A percentile compares a stretch with the other conserved stretches of the same genome.
Evolutionary conservation across 2,329 filamentous ascomycete species (phyloP).

Genomic region (Neonectria neomacrospora): DNA sequence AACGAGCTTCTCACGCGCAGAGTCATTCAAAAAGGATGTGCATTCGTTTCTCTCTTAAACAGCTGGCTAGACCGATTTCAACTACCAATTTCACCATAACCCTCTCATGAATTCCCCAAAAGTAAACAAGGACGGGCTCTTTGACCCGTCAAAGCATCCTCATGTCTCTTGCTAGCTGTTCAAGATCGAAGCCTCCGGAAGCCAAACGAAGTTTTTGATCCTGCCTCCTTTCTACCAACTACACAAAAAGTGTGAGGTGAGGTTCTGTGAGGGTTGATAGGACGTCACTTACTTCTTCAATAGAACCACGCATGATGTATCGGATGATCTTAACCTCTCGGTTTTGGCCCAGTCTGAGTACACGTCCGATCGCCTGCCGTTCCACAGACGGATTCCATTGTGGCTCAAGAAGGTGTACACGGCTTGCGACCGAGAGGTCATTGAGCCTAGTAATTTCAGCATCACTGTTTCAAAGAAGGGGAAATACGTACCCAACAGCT

Average conservation of each 20-base stretch:
- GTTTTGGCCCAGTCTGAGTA: background rate
- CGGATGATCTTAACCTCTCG: background rate
- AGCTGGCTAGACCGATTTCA: no score
- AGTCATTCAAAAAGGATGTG: no score
- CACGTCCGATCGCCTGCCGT: background rate
- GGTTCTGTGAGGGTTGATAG: background rate
- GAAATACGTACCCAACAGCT: background rate
- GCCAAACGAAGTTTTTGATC: background rate
- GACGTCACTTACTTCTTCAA: background rate
- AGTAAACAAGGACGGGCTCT: background rate
- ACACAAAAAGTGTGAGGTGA: background rate
- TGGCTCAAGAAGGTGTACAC: constrained; percentile 1
- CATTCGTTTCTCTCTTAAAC: no score
- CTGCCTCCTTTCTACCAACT: background rate
- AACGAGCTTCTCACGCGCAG: no score
- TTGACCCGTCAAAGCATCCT: background rate
- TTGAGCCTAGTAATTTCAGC: background rate
- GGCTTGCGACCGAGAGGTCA: background rate
- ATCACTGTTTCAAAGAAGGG: no score
- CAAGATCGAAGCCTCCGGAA: background rate
- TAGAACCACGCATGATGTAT: background rate
- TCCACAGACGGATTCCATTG: constrained; percentile 4
- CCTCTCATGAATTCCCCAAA: no score
- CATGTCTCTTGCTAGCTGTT: background rate
- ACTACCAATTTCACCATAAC: no score